These are phyloP conservation scores for Penicillium longicatenatum DNA, from an alignment of 495 filamentous ascomycete genomes.

Conservation along the genomic window DNA sequence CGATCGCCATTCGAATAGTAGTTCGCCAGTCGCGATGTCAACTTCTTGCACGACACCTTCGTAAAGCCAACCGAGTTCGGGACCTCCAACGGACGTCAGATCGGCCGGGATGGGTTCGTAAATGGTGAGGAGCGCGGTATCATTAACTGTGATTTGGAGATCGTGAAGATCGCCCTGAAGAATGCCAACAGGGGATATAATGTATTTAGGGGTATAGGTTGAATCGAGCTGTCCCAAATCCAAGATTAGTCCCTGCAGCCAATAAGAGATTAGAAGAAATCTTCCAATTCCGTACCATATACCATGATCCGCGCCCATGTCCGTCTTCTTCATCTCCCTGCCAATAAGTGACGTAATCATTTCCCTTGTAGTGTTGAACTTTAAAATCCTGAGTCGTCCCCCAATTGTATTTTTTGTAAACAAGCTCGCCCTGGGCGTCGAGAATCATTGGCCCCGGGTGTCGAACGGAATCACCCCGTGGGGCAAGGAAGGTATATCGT, in stretches of 20 bases:
- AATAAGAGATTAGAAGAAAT: not conserved
- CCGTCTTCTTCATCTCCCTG: conserved; percentile 51
- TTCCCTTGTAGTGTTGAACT: conserved; percentile 45
- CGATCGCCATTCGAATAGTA: conserved; percentile 46
- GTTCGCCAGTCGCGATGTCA: conserved; percentile 41
- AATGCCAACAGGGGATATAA: conserved; percentile 37
- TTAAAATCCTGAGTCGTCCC: conserved; percentile 50
- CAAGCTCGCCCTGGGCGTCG: conserved; percentile 43
- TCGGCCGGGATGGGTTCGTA: conserved; percentile 52
- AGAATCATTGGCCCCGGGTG: conserved; percentile 50
- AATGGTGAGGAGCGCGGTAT: conserved; percentile 53
- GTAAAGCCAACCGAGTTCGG: conserved; percentile 44
- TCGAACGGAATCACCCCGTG: conserved; percentile 43
- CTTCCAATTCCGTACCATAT: conserved; percentile 43
- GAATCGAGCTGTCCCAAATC: conserved; percentile 41
- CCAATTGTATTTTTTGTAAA: conserved; percentile 45
- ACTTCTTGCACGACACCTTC: conserved; percentile 49
- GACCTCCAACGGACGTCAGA: conserved; percentile 46
- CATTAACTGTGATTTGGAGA: conserved; percentile 44
- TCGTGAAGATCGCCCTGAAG: conserved; percentile 47
- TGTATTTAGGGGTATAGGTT: conserved; percentile 43
- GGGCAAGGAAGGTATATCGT: conserved; percentile 47
- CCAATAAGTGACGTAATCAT: conserved; percentile 57
- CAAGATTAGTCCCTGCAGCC: not conserved
- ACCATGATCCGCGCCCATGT: conserved; percentile 52